Evolutionary conservation across 2,329 filamentous ascomycete genomes (phyloP), one percentile per base, ranked within the genome.

Genomic region (Graphium sp.): DNA sequence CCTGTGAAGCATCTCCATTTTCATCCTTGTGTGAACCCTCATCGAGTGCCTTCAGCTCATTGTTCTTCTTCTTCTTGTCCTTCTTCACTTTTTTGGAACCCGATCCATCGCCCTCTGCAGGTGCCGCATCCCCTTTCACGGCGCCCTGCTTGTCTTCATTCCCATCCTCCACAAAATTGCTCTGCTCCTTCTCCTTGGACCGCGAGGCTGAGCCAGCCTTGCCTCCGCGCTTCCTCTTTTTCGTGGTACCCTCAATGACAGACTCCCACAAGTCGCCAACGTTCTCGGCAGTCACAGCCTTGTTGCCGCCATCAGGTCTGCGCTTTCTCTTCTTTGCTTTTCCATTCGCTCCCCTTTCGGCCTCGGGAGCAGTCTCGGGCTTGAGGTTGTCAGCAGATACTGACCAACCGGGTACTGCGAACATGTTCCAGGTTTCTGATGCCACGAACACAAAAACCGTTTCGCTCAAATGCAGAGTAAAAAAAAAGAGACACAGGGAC

Each of bases 351-450:
- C 21, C 32, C 10, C 18, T 24, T 12, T 34, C 28, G 16, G 24
- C 29, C 7, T 33, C 32, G 11, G 30, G 32, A 8, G 39, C 34
- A 35, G 58, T 65, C 52, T 93, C 82, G 18, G 70, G 53, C 52
- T 82, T 83, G 37, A 91, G 67, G 29, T 57, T 58, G 39, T 73
- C 68, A 35, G 75, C 66, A 32, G 81, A 71, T 20, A 94, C 63
- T 22, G 82, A 82, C 85, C 87, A 94, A 40, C 89, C 89, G 44
- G 81, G 80, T 18, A 95, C 85, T 7, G 84, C 76, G 51, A 95
- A 95, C 87, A 95, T 87, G 32, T 26, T 38, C 30, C 29, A 23
- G 16, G 20, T 15, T 11, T 31, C n/a, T n/a, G n/a, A n/a, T n/a
- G n/a, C n/a, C n/a, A n/a, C n/a, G n/a, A n/a, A n/a, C n/a, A n/a